Base-by-base conservation (phyloP, 2,329 filamentous ascomycete genomes). In the Teratosphaeria gauchensis region DNA sequence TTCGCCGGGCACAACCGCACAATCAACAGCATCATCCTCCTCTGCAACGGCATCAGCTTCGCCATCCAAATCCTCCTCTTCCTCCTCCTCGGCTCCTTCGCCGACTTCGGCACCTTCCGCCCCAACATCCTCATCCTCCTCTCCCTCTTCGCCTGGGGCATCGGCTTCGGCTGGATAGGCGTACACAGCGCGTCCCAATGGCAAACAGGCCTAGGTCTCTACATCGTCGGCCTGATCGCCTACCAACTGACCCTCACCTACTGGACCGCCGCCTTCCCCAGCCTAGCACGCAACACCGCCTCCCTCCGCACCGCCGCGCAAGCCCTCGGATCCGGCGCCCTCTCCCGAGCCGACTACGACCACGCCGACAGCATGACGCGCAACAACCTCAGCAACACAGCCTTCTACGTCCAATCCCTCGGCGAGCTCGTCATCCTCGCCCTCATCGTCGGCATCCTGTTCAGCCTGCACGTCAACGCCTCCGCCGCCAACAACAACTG, bases 201-300 rank as follows among this genome's bases (percentile, higher is more conserved):
- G 86, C 76, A 80, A 54, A 73, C 78, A 8, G 86, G 76, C 0
- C 77, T 82, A 0, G 85, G 80, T 0, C 69, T 89, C 16, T 88
- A 88, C 68, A 84, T 88, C 58, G 79, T 87, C 16, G 85, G 84
- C 1, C 69, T 87, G 51, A 84, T 88, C 62, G 80, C 81, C 1
- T 88, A 87, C 64, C 84, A 87, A 70, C 80, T 85, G 2, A 85
- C 83, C 0, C 74, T 87, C 54, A 87, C 85, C 0, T 88, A 87
- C 69, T 88, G 84, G 83, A 86, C 84, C 0, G 84, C 85, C 0
- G 84, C 85, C 0, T 84, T 84, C 59, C 82, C 82, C 3, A 77
- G 80, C 0, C 71, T 85, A 7, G 81, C 82, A 4, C 71, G 82
- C 6, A 83, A 84, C 63, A 82, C 80, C 0, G 65, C 69, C 1